Base-by-base conservation (phyloP, 2,329 filamentous ascomycete genomes). In the Magnaporthales sp. region DNA sequence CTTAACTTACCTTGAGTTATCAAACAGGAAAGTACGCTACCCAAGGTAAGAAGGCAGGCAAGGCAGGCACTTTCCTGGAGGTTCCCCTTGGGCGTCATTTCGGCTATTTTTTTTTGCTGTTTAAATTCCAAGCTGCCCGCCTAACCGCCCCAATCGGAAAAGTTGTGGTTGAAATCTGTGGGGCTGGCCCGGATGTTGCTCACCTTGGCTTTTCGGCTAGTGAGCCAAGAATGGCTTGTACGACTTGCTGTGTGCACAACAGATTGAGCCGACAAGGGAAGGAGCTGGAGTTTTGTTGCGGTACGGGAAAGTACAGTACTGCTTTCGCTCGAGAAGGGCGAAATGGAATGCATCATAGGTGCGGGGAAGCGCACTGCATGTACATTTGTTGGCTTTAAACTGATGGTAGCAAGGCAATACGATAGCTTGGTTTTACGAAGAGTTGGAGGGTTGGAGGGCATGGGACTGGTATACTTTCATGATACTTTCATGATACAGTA, bases 71-170 rank as follows among this genome's bases (percentile, higher is more conserved):
- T n/a, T n/a, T n/a, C 2, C 13, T 2, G 19, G 11, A 38, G 15
- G 38, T 13, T n/a, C 38, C 38, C 38, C 38, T n/a, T 58, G n/a
- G 8, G 24, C 54, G 24, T 58, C 54, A 58, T 58, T 26, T 58
- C 54, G 54, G 54, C 54, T 58, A 22, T 58, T 58, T 2, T 58
- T 58, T 2, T 46, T 46, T 46, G 38, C 38, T 46, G 38, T 46
- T 46, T 46, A 46, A 46, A 46, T n/a, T 46, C 38, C 38, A 46
- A 46, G 6, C n/a, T n/a, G n/a, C n/a, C n/a, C 19, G 38, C 38
- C 54, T 58, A 58, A 58, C 54, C 54, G 54, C 54, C 54, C 54
- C 54, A 58, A 58, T 58, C 54, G 54, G 54, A 58, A 58, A 58
- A 26, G 54, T 3, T n/a, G 11, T 46, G 38, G 38, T n/a, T n/a